Base-by-base conservation (phyloP, 139 green algal genomes). In the Trebouxia sp. region DNA sequence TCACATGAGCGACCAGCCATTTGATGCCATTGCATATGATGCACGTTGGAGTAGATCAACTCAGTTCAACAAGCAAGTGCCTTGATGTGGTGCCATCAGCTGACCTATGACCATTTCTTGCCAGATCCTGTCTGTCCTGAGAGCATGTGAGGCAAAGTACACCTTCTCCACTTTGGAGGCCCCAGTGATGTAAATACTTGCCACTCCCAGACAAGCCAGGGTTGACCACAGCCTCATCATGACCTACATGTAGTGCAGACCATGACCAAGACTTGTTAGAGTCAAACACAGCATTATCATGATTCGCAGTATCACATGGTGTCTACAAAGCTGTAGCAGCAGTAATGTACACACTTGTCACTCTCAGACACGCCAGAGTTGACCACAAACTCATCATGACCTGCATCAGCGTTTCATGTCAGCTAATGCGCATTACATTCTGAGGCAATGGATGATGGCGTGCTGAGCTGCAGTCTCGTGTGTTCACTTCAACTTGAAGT, bases 201-300 rank as follows among this genome's bases (percentile, higher is more conserved):
- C 55, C 24, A 77, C 26, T 28, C 69, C 69, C 24, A 77, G 69
- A 26, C 69, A 77, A 12, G 69, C 69, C 24, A 77, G 7, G 10
- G 69, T 56, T 20, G 69, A 55, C 69, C 69, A 77, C 9, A 77
- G 69, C 69, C 69, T 38, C 41, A 26, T 51, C 42, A 77, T 51
- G 0, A 77, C 69, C 67, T 76, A 39, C 37, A 35, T 14, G 6
- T n/a, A 76, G 37, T n/a, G n/a, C n/a, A n/a, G n/a, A n/a, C n/a
- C n/a, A n/a, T n/a, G n/a, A n/a, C n/a, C n/a, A n/a, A n/a, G n/a
- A n/a, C n/a, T n/a, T n/a, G n/a, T n/a, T n/a, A n/a, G n/a, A n/a
- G n/a, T n/a, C n/a, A n/a, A n/a, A n/a, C n/a, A n/a, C n/a, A n/a
- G 8, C 28, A 26, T 24, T 28, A 41, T 67, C 51, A 62, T 67